Evolutionary conservation across 805 yeast species (phyloP).

Genomic region (Kuraishia cidri): DNA sequence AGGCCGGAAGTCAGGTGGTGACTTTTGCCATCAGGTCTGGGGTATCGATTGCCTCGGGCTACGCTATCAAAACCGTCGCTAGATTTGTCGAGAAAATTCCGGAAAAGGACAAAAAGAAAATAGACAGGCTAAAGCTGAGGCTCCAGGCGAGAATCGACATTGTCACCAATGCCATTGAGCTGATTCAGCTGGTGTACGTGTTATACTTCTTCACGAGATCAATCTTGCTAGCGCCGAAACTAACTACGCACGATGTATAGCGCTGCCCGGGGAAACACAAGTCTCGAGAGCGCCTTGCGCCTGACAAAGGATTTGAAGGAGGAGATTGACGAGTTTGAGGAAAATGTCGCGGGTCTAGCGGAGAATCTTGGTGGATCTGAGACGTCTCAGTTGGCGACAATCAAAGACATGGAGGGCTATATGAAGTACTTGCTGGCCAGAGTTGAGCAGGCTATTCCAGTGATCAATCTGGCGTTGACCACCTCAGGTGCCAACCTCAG

Average conservation of each 20-base stretch:
- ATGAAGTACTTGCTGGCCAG: no score
- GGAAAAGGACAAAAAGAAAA: slow-evolving; percentile 33
- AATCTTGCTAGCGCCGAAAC: no score
- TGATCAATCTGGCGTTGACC: slow-evolving; percentile 53
- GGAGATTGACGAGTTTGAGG: slow-evolving; percentile 52
- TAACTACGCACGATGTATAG: slow-evolving; percentile 54
- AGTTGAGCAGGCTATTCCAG: slow-evolving; percentile 63
- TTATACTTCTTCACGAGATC: no score
- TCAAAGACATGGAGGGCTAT: no score
- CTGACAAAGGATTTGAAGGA: slow-evolving; percentile 45
- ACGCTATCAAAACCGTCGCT: slow-evolving; percentile 58
- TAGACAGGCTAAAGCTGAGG: slow-evolving; percentile 31
- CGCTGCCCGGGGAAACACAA: no score
- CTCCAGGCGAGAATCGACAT: slow-evolving; percentile 52
- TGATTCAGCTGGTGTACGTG: slow-evolving; percentile 40
- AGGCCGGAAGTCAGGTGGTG: no score
- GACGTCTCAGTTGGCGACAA: slow-evolving; percentile 22
- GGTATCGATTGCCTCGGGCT: slow-evolving; percentile 71
- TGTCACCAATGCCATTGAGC: slow-evolving; percentile 57
- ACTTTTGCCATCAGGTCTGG: no score
- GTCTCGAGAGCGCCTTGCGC: slow-evolving; percentile 42
- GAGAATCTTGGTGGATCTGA: slow-evolving; percentile 13
- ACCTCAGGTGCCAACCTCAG: slow-evolving; percentile 60
- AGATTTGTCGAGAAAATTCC: slow-evolving; percentile 47
- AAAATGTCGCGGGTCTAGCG: slow-evolving; percentile 30